Evolutionary conservation across 805 yeast species (phyloP), one percentile per base, ranked within the genome.

Genomic region (Yarrowia keelungensis): DNA sequence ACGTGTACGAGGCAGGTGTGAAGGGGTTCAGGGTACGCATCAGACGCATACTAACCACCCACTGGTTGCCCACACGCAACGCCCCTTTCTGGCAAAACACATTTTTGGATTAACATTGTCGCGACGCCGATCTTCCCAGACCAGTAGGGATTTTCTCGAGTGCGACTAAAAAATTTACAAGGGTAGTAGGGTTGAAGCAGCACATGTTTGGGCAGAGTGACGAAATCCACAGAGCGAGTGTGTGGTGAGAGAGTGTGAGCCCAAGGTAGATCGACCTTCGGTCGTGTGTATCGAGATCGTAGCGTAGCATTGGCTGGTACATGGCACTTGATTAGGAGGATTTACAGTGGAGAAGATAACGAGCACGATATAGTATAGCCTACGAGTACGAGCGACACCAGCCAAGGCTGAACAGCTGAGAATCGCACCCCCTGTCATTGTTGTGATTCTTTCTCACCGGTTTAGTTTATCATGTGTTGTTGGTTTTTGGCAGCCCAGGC

Each of bases 41-140:
- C 35, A 22, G 45, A 53, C 36, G 59, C 59, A 56, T 11, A 5
- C 47, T 26, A 9, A 41, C 61, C 62, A 11, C 47, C 22, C 62
- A 10, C 47, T 26, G 14, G 36, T 38, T 22, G 59, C 62, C 47
- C 22, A 41, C 46, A 39, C 22, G 38, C 9, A 39, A 56, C 46
- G 47, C 62, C 62, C 62, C 62, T 41, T 56, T 42, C 62, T 41
- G 62, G 47, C 59, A 53, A 39, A 41, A 42, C 38, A 56, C 62
- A 56, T 56, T 41, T 56, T 56, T 56, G 62, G 62, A 56, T 56
- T 56, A 56, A 26, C 62, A 56, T 56, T 56, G 62, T 53, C 61
- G 62, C 47, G 47, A 15, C 39, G 62, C 47, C 19, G 62, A 56
- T 56, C 62, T 5, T 56, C 62, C 62, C 19, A 56, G 47, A 56